Base-by-base conservation (phyloP, 768 basidiomycete genomes). In the Boletus vinaceobasis region DNA sequence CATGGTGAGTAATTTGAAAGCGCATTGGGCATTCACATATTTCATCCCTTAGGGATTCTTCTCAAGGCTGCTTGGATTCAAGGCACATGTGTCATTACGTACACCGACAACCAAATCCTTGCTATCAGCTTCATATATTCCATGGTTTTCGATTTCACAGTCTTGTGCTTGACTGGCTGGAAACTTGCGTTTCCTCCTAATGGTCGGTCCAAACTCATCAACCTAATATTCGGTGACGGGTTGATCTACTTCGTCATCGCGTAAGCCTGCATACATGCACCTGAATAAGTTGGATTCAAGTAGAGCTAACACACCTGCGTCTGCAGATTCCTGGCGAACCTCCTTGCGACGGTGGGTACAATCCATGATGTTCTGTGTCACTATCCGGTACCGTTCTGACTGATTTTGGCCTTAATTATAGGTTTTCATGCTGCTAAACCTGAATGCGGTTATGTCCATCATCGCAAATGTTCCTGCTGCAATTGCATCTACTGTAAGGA, bases 401-500 rank as follows among this genome's bases (percentile, higher is more conserved):
- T 15, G 43, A 50, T 19, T 7, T 32, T 19, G 33, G 0, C 15
- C 27, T 26, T 27, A 7, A 27, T 45, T 29, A 14, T 53, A 77
- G 74, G 69, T 76, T 52, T 86, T 86, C 69, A 86, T 87, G 84
- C 67, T 87, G 39, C 69, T 88, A 15, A 77, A 88, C 68, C 72
- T 87, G 49, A 87, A 87, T 59, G 75, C 82, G n/a, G 79, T 87
- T 52, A 85, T 87, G 84, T 84, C 83, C 32, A 82, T 88, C 66
- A 84, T 88, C 50, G 82, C 80, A 43, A 88, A 88, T 60, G 85
- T 88, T 40, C 86, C 86, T 4, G 85, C 86, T 33, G 85, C 85
- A 17, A 80, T 87, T 55, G 78, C 81, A 4, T 84, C 84, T 39
- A 87, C 86, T 37, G 86, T 87, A 55, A 60, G 77, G 36, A 14